Evolutionary conservation across 352 stramenopile genomes (phyloP), one percentile per base, ranked within the genome.

Genomic region (Hyaloperonospora arabidopsidis): DNA sequence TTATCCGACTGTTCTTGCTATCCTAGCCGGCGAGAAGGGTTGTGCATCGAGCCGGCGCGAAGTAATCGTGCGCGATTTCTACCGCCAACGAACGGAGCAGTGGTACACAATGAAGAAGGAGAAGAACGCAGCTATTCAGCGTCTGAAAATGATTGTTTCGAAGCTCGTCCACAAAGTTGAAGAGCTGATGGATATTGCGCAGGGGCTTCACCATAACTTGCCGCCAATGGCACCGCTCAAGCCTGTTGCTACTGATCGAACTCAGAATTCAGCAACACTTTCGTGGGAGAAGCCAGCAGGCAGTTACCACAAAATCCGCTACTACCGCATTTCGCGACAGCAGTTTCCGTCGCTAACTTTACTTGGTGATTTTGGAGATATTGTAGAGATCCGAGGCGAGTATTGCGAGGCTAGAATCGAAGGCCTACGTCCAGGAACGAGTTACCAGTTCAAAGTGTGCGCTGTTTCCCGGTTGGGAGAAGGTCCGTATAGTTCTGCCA

Each of bases 181-280:
- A 61, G 84, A 95, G 50, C 72, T 95, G 35, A 91, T 95, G 82
- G 84, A 95, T 49, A 93, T 95, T 35, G 84, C 84, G 0, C 82
- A 89, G 59, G 84, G 82, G 0, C 38, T 95, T 7, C 75, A 95
- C 52, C 76, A 93, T 58, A 93, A 88, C 38, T 52, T 95, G 13
- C 84, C 84, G 6, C 84, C 84, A 2, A 87, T 91, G 67, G 79
- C 84, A 7, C 84, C 82, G 2, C 61, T 68, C 1, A 81, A 84
- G 28, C 80, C 81, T 13, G 46, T 57, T 13, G 54, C 76, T 13
- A 53, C 87, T 10, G 78, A 88, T 5, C 70, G 57, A 43, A 77
- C 78, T 10, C 80, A 92, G 34, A 93, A 90, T 54, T 84, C 84
- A 2, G 67, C 84, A 8, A 89, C 76, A 1, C 68, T 95, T 7